These are phyloP conservation scores for Erigeron philadelphicus DNA, from an alignment of 140 eudicot species.

Conservation along the genomic window DNA sequence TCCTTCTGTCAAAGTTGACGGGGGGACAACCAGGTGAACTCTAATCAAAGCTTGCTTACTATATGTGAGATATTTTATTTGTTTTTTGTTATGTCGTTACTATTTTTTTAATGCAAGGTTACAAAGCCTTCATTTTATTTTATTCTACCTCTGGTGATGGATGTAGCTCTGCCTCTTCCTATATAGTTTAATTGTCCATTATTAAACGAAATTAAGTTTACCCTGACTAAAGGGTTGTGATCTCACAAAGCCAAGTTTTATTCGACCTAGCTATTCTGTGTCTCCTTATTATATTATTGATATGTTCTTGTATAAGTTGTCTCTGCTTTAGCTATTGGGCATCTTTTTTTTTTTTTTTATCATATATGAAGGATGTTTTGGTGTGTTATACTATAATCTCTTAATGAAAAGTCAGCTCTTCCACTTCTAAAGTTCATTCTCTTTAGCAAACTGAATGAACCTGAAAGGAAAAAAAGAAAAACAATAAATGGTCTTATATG, in stretches of 20 bases:
- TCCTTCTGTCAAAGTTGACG: constrained; percentile 89
- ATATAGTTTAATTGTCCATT: neutral
- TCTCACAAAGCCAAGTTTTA: constrained; percentile 13
- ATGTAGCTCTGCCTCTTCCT: constrained; percentile 1
- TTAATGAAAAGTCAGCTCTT: constrained; percentile 11
- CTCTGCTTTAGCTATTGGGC: too few species aligned
- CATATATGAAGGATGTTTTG: neutral
- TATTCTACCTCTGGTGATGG: neutral
- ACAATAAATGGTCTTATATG: neutral
- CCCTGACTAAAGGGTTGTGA: neutral
- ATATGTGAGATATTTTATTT: neutral
- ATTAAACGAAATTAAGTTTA: neutral
- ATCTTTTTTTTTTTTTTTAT: neutral
- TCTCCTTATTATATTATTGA: neutral
- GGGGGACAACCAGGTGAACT: constrained; percentile 70
- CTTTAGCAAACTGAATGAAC: neutral
- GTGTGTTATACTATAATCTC: neutral
- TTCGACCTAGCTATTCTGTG: neutral
- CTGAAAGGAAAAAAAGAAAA: neutral
- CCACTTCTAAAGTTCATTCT: neutral
- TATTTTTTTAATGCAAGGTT: constrained; percentile 4
- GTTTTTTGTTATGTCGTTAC: neutral
- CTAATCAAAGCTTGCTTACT: neutral
- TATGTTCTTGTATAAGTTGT: too few species aligned
- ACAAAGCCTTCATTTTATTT: neutral